Evolutionary conservation across 768 basidiomycete species (phyloP).

Genomic region (Sporobolomyces phaffii): DNA sequence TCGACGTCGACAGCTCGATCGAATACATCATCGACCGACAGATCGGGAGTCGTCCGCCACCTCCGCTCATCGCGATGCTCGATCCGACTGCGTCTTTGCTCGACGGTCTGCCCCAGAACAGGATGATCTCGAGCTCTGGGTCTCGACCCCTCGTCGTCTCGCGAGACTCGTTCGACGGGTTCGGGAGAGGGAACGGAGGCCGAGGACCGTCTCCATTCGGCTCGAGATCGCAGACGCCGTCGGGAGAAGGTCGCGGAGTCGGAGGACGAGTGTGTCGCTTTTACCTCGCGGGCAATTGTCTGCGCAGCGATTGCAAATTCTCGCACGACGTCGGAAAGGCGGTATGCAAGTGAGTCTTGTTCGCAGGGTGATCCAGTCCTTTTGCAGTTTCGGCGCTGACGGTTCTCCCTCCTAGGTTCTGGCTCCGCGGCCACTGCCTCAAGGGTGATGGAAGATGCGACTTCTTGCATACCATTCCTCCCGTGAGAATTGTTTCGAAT

Average conservation of each 20-base stretch:
- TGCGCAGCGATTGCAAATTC: slow-evolving; percentile 93
- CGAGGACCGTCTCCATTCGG: slow-evolving; percentile 31
- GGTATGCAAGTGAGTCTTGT: slow-evolving; percentile 58
- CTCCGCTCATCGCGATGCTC: slow-evolving; percentile 43
- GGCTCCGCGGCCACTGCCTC: slow-evolving; percentile 93
- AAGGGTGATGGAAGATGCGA: slow-evolving; percentile 76
- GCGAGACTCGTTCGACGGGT: slow-evolving; percentile 42
- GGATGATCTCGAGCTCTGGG: slow-evolving; percentile 25
- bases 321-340: slow-evolving; percentile 43
- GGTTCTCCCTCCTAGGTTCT: slow-evolving; percentile 70
- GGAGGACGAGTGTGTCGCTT: slow-evolving; percentile 74
- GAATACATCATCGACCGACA: slow-evolving; percentile 74
- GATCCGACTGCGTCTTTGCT: slow-evolving; percentile 52
- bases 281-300: slow-evolving; percentile 91
- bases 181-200: slow-evolving; percentile 34
- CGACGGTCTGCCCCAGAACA: slow-evolving; percentile 7
- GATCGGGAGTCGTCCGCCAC: slow-evolving; percentile 48
- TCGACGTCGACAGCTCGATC: slow-evolving; percentile 94
- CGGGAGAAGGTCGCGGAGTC: slow-evolving; percentile 41
- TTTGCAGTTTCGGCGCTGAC: not conserved
- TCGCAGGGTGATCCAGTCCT: not conserved
- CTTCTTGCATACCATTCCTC: slow-evolving; percentile 76
- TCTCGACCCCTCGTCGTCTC: slow-evolving; percentile 41
- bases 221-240: slow-evolving; percentile 39
- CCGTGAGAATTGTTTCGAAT: too few species aligned